Evolutionary conservation across 192 early-diverging fungal species (phyloP).

Genomic region (Dispira simplex): DNA sequence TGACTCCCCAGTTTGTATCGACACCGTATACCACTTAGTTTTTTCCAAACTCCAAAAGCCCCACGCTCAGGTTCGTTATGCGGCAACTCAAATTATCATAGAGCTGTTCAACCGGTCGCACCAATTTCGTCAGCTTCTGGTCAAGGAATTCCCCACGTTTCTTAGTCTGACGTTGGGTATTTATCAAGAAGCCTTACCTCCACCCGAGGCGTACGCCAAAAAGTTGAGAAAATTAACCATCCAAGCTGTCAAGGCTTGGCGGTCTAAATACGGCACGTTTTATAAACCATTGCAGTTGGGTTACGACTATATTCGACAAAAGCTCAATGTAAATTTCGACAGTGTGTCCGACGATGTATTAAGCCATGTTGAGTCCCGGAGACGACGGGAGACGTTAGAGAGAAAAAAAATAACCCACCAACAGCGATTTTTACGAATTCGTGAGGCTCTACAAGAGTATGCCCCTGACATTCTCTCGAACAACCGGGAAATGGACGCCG

Average conservation of each 20-base stretch:
- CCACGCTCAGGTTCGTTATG: constrained; percentile 35
- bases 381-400: background rate
- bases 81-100: constrained; percentile 35
- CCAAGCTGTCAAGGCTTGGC: constrained; percentile 37
- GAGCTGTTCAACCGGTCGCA: constrained; percentile 50
- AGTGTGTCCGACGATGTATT: background rate
- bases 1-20: too few relatives aligned
- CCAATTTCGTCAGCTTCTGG: constrained; percentile 35
- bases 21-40: too few relatives aligned
- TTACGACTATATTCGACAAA: constrained; percentile 35
- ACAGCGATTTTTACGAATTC: background rate
- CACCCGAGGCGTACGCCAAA: constrained; percentile 28
- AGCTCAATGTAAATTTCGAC: constrained; percentile 16
- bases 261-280: constrained; percentile 30
- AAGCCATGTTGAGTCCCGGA: background rate
- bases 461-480: too few relatives aligned
- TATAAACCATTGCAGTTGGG: constrained; percentile 38
- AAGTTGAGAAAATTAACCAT: constrained; percentile 30
- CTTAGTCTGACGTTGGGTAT: constrained; percentile 39
- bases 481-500: constrained; percentile 1
- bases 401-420: background rate
- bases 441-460: background rate
- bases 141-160: constrained; percentile 32
- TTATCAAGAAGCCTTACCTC: constrained; percentile 32
- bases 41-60: too few relatives aligned